These are phyloP conservation scores for Penicillium sp. DNA, from an alignment of 2,329 filamentous ascomycete species.

Conservation along the genomic window DNA sequence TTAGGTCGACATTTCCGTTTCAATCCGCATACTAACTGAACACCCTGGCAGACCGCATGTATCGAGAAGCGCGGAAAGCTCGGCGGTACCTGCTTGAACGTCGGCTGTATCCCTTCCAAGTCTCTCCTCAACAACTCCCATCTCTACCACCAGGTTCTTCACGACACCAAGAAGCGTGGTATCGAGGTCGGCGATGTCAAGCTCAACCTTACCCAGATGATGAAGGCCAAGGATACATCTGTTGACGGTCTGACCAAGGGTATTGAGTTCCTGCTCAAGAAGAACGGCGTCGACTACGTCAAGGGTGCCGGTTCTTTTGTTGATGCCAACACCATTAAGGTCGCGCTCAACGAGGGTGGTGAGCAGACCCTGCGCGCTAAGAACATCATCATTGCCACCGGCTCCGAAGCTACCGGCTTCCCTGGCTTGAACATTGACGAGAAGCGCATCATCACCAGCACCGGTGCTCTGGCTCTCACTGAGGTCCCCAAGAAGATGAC, in stretches of 20 bases:
- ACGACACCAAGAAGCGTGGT: conserved; percentile 95
- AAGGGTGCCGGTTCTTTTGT: conserved; percentile 87
- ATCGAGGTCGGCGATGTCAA: conserved; percentile 98
- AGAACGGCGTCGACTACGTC: conserved; percentile 97
- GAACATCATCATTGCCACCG: conserved; percentile 98
- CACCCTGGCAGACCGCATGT: conserved; percentile 70
- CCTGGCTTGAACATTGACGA: conserved; percentile 94
- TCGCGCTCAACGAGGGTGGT: conserved; percentile 85
- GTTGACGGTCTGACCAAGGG: conserved; percentile 90
- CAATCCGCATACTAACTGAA: conserved; percentile 11
- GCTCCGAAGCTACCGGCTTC: conserved; percentile 93
- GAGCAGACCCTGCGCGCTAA: conserved; percentile 84
- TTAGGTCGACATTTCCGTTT: neutral
- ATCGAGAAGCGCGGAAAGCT: conserved; percentile 97
- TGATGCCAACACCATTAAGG: conserved; percentile 86
- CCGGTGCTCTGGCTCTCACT: conserved; percentile 83
- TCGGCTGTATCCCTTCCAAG: conserved; percentile 99
- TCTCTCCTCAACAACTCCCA: conserved; percentile 99
- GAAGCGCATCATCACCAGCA: conserved; percentile 95
- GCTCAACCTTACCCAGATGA: conserved; percentile 90
- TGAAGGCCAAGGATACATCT: conserved; percentile 97
- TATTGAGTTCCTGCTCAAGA: conserved; percentile 97
- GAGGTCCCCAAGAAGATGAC: conserved; percentile 95
- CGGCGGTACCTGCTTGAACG: conserved; percentile 96
- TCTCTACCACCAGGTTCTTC: conserved; percentile 92